Percentiles rank a stretch among this genome's conserved stretches.
phyloP scores from a whole-genome alignment of 345 rosid genomes.

The Aquilaria yunnanensis region DNA sequence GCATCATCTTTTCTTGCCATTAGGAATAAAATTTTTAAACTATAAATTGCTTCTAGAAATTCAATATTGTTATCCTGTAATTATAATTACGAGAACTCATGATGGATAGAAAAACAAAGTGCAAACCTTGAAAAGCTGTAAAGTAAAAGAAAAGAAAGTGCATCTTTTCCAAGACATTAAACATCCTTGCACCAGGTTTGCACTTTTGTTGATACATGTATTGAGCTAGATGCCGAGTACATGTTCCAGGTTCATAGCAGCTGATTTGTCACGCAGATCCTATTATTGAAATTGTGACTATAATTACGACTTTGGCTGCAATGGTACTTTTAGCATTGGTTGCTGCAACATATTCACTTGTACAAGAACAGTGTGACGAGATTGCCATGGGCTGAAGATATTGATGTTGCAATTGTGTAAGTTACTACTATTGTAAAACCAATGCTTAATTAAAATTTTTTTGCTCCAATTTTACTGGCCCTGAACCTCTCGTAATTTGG shows the following conservation, averaged over 20 bases:
- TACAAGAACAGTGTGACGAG: slow-evolving; percentile 53
- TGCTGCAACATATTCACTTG: slow-evolving; percentile 50
- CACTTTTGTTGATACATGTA: slow-evolving; percentile 66
- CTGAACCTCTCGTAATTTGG: slow-evolving; percentile 36
- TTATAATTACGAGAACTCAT: background rate
- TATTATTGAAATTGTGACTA: slow-evolving; percentile 54
- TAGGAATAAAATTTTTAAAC: slow-evolving; percentile 55
- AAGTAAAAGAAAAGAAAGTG: no score
- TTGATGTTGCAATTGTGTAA: slow-evolving; percentile 46
- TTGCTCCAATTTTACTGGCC: slow-evolving; percentile 47
- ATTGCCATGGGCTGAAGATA: slow-evolving; percentile 61
- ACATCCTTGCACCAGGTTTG: slow-evolving; percentile 49
- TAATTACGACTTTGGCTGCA: slow-evolving; percentile 47
- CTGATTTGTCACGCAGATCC: slow-evolving; percentile 45
- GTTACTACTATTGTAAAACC: slow-evolving; percentile 24
- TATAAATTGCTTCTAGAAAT: slow-evolving; percentile 64
- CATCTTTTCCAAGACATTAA: slow-evolving; percentile 12
- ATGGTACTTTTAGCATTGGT: slow-evolving; percentile 46
- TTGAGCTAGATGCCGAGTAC: slow-evolving; percentile 59
- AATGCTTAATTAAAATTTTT: slow-evolving; percentile 45
- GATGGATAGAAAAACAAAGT: background rate
- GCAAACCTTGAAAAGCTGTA: no score
- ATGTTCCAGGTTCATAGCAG: slow-evolving; percentile 63
- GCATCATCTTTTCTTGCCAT: slow-evolving; percentile 73
- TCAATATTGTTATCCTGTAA: slow-evolving; percentile 73